Percentiles rank a stretch among this genome's conserved stretches.
Evolutionary conservation across 257 asterid species (phyloP).

Genomic region (Gynochthodes officinalis): DNA sequence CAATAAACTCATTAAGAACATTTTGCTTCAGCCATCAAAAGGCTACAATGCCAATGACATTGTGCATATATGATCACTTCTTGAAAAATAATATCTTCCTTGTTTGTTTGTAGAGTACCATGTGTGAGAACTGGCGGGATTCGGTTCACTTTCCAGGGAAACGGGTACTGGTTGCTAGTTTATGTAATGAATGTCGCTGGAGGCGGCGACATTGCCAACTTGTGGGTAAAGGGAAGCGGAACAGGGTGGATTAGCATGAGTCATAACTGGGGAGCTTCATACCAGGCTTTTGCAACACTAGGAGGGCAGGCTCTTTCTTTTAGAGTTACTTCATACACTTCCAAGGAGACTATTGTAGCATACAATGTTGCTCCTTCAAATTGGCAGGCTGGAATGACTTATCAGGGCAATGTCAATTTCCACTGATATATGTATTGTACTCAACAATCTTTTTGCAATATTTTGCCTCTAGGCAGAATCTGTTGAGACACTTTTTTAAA

Average conservation of each 20-base stretch:
- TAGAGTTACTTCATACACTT: constrained; percentile 56
- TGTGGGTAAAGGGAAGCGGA: constrained; percentile 73
- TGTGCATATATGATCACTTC: background rate
- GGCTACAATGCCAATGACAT: background rate
- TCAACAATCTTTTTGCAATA: too few relatives aligned
- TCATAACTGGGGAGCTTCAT: constrained; percentile 94
- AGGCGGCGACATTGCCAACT: constrained; percentile 54
- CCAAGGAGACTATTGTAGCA: constrained; percentile 47
- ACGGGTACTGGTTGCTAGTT: constrained; percentile 77
- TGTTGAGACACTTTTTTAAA: background rate
- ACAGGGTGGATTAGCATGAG: constrained; percentile 86
- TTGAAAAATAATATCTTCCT: background rate
- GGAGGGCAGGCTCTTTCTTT: constrained; percentile 75
- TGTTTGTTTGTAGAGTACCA: constrained; percentile 40
- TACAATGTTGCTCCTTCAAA: constrained; percentile 64
- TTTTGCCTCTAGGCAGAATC: background rate
- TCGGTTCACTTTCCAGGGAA: constrained; percentile 60
- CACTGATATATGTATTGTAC: constrained; percentile 26
- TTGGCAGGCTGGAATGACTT: constrained; percentile 60
- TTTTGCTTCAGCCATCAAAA: background rate
- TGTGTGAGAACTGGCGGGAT: constrained; percentile 52
- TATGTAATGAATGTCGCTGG: constrained; percentile 81
- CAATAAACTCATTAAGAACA: too few relatives aligned
- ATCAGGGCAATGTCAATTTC: constrained; percentile 44
- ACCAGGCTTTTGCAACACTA: constrained; percentile 64